Percentiles rank a stretch among this genome's conserved stretches.
phyloP scores from a whole-genome alignment of 768 basidiomycete species.

The Naganishia antarctica region DNA sequence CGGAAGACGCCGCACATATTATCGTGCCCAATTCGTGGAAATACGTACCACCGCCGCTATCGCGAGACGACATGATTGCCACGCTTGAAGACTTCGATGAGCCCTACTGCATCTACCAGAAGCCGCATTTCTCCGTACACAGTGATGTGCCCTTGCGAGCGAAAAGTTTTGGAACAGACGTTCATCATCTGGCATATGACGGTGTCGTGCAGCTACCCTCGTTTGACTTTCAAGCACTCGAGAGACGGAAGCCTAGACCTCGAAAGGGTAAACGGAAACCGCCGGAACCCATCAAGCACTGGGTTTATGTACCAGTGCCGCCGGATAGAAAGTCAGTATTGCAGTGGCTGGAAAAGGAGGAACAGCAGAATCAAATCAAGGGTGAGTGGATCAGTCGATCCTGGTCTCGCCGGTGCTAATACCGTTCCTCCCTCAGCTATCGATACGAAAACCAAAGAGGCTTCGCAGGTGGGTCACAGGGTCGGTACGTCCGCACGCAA shows the following conservation, averaged over 20 bases:
- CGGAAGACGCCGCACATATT: not conserved
- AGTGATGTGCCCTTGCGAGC: slow-evolving; percentile 55
- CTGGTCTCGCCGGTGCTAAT: slow-evolving; percentile 1
- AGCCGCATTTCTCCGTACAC: slow-evolving; percentile 73
- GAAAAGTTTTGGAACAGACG: slow-evolving; percentile 14
- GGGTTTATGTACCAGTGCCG: slow-evolving; percentile 71
- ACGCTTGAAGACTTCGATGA: slow-evolving; percentile 5
- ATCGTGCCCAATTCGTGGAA: not conserved
- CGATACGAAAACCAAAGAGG: slow-evolving; percentile 25
- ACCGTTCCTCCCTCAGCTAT: not conserved
- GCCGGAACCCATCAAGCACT: slow-evolving; percentile 52
- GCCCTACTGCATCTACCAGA: slow-evolving; percentile 61
- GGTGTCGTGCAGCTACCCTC: slow-evolving; percentile 59
- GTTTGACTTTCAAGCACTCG: slow-evolving; percentile 52
- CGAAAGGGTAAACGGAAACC: slow-evolving; percentile 40
- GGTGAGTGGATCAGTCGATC: not conserved
- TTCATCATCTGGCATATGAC: slow-evolving; percentile 57
- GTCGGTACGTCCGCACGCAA: not conserved
- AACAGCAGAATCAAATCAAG: slow-evolving; percentile 22
- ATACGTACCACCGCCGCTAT: not conserved
- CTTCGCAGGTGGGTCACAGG: slow-evolving; percentile 40
- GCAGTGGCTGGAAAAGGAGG: slow-evolving; percentile 55
- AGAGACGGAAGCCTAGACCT: slow-evolving; percentile 22
- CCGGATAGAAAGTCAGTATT: slow-evolving; percentile 60
- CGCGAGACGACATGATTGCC: not conserved